A percentile compares a stretch with the other conserved stretches of the same genome.
Evolutionary conservation across 352 stramenopile genomes (phyloP).

Genomic region (Globisporangium uncinulatum): DNA sequence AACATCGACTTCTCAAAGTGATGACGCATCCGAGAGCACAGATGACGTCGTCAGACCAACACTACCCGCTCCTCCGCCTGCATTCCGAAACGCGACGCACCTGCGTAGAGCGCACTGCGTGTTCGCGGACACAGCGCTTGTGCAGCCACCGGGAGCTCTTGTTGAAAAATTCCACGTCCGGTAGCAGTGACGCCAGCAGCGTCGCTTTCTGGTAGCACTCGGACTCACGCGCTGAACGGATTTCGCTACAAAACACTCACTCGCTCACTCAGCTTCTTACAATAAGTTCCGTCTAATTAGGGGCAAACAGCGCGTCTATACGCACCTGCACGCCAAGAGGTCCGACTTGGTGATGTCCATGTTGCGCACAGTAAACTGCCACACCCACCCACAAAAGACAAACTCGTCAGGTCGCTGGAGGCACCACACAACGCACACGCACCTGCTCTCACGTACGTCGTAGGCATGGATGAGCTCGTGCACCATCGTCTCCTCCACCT

Average conservation of each 20-base stretch:
- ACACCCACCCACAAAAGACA: too few species aligned
- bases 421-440: conserved; percentile 1
- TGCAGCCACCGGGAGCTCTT: conserved; percentile 60
- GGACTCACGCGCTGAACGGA: conserved; percentile 73
- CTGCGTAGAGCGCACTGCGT: conserved; percentile 66
- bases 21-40: too few species aligned
- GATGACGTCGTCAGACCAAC: too few species aligned
- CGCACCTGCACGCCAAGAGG: conserved; percentile 70
- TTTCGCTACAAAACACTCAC: conserved; percentile 43
- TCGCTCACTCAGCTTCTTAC: too few species aligned
- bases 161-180: conserved; percentile 56
- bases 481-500: conserved; percentile 81
- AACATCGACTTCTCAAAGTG: conserved; percentile 61
- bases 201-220: conserved; percentile 79
- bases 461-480: conserved; percentile 85
- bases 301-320: too few species aligned
- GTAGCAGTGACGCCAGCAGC: conserved; percentile 46
- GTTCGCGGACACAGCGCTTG: conserved; percentile 60
- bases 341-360: conserved; percentile 85
- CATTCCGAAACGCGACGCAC: too few species aligned
- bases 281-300: too few species aligned
- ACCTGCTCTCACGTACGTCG: conserved; percentile 34
- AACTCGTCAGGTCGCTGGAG: too few species aligned
- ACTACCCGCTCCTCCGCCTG: too few species aligned
- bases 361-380: conserved; percentile 75